These are phyloP conservation scores for Colletotrichum sojae DNA, from an alignment of 2,329 filamentous ascomycete species.

Conservation along the genomic window DNA sequence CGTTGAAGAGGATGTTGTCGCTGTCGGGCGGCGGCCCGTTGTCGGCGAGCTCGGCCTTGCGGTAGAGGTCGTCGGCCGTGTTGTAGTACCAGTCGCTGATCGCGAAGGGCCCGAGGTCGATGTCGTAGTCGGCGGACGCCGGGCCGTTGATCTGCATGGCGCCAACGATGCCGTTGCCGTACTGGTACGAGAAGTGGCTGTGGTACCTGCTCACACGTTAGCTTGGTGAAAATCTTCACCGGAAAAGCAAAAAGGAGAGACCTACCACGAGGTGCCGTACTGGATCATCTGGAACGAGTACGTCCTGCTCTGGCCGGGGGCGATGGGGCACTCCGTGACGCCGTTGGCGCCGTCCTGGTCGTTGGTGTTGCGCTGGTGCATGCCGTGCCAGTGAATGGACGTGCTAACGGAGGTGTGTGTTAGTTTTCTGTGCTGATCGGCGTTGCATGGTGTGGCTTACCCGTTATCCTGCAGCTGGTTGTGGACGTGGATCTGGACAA, in stretches of 20 bases:
- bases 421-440: conserved; percentile 13
- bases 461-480: conserved; percentile 67
- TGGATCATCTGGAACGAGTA: conserved; percentile 54
- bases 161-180: conserved; percentile 66
- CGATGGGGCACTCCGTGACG: conserved; percentile 59
- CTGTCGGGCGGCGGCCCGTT: conserved; percentile 42
- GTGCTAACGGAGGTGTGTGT: conserved; percentile 56
- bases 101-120: conserved; percentile 70
- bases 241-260: background rate
- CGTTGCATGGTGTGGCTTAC: conserved; percentile 25
- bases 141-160: conserved; percentile 67
- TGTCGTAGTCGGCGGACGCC: conserved; percentile 63
- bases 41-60: conserved; percentile 41
- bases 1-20: conserved; percentile 61
- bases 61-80: conserved; percentile 48
- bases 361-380: conserved; percentile 59
- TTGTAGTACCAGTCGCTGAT: conserved; percentile 68
- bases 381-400: conserved; percentile 64
- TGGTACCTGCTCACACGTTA: conserved; percentile 58
- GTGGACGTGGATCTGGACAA: conserved; percentile 68
- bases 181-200: conserved; percentile 65
- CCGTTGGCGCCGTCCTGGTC: conserved; percentile 61
- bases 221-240: background rate
- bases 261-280: conserved; percentile 53
- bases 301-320: conserved; percentile 50